phyloP scores from a whole-genome alignment of 176 grass and related monocot genomes.

The Triticum monococcum region DNA sequence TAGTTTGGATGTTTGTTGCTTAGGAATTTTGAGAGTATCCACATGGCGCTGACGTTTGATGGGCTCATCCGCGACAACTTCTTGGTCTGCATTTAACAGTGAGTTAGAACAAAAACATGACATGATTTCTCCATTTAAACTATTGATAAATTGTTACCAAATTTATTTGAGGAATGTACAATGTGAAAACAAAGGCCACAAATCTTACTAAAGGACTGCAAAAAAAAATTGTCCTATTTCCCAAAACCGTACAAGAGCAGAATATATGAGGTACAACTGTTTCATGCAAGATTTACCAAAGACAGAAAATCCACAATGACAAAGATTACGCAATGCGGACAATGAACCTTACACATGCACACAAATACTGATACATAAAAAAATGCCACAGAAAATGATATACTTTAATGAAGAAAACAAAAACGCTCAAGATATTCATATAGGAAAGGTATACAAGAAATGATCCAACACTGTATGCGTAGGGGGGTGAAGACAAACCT shows the following conservation, averaged over 20 bases:
- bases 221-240: not conserved
- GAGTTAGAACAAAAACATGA: conserved; percentile 17
- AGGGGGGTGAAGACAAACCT: conserved; percentile 45
- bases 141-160: not conserved
- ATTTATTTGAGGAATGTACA: not conserved
- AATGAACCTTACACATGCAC: not conserved
- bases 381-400: not conserved
- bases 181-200: not conserved
- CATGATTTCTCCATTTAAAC: not conserved
- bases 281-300: conserved; percentile 15
- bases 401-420: not conserved
- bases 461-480: not conserved
- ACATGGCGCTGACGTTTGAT: conserved; percentile 47
- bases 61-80: conserved; percentile 35
- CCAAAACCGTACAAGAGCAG: not conserved
- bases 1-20: conserved; percentile 34
- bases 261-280: not conserved
- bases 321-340: conserved; percentile 1
- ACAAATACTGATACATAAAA: not conserved
- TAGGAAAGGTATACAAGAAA: conserved; percentile 7
- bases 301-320: not conserved
- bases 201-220: not conserved
- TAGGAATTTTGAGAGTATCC: conserved; percentile 41
- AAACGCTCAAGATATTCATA: not conserved
- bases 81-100: conserved; percentile 41